Evolutionary conservation across 2,329 filamentous ascomycete species (phyloP).

Genomic region (Cladosporium sp.): DNA sequence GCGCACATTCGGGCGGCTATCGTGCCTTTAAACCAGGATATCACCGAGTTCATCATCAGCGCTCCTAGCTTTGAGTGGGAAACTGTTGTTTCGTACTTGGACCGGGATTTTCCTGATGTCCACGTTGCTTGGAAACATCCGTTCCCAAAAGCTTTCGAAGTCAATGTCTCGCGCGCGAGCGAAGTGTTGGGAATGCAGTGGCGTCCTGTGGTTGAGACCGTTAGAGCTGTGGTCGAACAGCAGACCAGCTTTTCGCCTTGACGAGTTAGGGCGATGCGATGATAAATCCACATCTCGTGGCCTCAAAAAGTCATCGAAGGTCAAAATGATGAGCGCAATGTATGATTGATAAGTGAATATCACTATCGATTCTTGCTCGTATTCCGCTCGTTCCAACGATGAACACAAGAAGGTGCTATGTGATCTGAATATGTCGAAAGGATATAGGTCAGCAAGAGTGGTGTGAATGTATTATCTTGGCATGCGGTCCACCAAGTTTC

Average conservation of each 20-base stretch:
- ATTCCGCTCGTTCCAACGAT: too few species aligned
- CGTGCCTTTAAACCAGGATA: not conserved
- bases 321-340: too few species aligned
- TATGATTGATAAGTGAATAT: too few species aligned
- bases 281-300: too few species aligned
- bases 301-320: too few species aligned
- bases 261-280: too few species aligned
- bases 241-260: not conserved
- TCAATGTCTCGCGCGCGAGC: not conserved
- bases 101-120: not conserved
- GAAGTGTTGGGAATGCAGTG: not conserved
- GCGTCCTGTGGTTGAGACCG: not conserved
- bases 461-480: too few species aligned
- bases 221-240: not conserved
- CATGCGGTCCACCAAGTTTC: too few species aligned
- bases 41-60: not conserved
- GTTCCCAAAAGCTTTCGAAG: not conserved
- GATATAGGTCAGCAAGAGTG: too few species aligned
- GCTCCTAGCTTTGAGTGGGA: not conserved
- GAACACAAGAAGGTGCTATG: too few species aligned
- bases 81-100: not conserved
- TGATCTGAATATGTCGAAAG: too few species aligned
- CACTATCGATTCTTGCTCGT: too few species aligned
- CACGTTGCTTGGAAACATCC: not conserved
- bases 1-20: constrained; percentile 20